Base-by-base conservation (phyloP, 1,284 basidiomycete species). In the Sanguinoderma infundibulare region DNA sequence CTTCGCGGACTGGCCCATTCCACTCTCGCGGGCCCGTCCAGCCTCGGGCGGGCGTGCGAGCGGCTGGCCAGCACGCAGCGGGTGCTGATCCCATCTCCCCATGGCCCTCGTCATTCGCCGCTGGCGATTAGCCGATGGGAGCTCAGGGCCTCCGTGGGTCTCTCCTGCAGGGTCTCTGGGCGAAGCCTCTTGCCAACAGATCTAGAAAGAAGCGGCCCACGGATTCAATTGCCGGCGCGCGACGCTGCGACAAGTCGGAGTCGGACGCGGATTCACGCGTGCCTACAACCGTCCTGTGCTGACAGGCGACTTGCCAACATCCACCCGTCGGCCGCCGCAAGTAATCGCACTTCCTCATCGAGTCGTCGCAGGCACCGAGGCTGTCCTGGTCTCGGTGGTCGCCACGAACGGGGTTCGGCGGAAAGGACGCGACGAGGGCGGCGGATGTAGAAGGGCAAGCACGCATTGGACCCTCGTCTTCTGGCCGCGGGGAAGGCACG, bases 381-480 rank as follows among this genome's bases (percentile, higher is more conserved):
- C 17, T 20, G 46, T 49, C 28, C 24, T 26, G 46, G 28, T 10
- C 34, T 35, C 34, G 57, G 39, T 24, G 32, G 42, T 50, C 28
- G 39, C 39, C 7, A 42, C 40, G 51, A 35, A n/a, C n/a, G n/a
- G n/a, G n/a, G n/a, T n/a, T n/a, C n/a, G n/a, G n/a, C n/a, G n/a
- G n/a, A n/a, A n/a, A n/a, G n/a, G n/a, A n/a, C n/a, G n/a, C 34
- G 47, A n/a, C 40, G 5, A n/a, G 14, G 46, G 26, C 26, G 42
- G 51, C 28, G 50, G 55, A 57, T 57, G 64, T 55, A 61, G 56
- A 66, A 66, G 56, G 61, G 50, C 59, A 55, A 54, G 54, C 51
- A 59, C 54, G 61, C 59, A 44, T 55, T 17, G 4, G 17, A 14
- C 24, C 24, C 24, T 26, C 46, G 24, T 15, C 24, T 5, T 15